These are phyloP conservation scores for Monosporozyma siamensis DNA, from an alignment of 805 yeast species.

Conservation along the genomic window DNA sequence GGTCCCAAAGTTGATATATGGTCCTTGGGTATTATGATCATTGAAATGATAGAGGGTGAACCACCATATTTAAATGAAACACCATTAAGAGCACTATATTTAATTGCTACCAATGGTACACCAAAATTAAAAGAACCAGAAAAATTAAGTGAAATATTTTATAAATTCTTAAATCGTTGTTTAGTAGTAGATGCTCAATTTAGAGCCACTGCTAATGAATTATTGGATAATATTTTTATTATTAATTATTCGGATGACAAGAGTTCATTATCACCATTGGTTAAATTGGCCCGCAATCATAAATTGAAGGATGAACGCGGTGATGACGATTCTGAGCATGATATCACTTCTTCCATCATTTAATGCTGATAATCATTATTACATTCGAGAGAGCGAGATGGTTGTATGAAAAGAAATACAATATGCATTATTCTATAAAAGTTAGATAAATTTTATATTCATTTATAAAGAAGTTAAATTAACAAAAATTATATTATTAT, in stretches of 20 bases:
- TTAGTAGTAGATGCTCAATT: constrained; percentile 74
- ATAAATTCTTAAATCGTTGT: constrained; percentile 65
- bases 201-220: constrained; percentile 68
- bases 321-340: too few species aligned
- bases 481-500: background rate
- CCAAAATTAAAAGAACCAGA: constrained; percentile 89
- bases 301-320: constrained; percentile 4
- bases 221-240: constrained; percentile 60
- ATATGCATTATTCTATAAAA: constrained; percentile 1
- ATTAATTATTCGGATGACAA: constrained; percentile 49
- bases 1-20: constrained; percentile 96
- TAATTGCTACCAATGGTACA: constrained; percentile 94
- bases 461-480: background rate
- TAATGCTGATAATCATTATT: too few species aligned
- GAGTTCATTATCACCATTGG: constrained; percentile 58
- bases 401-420: background rate
- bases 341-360: too few species aligned
- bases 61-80: constrained; percentile 97
- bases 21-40: constrained; percentile 96
- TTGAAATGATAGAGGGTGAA: constrained; percentile 98
- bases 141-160: constrained; percentile 56
- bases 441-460: background rate
- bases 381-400: too few species aligned
- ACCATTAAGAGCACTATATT: constrained; percentile 84
- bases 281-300: constrained; percentile 18